Evolutionary conservation across 257 asterid genomes (phyloP).

Genomic region (Lantana camara): DNA sequence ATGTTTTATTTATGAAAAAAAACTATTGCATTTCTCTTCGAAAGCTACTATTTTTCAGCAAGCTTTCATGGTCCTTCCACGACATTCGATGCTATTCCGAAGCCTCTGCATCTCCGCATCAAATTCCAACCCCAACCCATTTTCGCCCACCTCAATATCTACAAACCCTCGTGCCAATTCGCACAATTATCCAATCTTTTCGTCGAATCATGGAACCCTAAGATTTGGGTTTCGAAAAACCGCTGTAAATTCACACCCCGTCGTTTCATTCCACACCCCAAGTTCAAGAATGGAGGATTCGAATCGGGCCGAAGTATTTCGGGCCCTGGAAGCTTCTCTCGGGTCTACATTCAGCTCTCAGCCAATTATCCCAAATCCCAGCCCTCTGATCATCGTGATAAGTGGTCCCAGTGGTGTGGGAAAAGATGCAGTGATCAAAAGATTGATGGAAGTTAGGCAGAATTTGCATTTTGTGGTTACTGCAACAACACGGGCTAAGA

Average conservation of each 20-base stretch:
- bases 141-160: slow-evolving; percentile 35
- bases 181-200: slow-evolving; percentile 26
- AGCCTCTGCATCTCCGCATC: slow-evolving; percentile 50
- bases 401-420: slow-evolving; percentile 99
- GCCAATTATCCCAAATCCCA: slow-evolving; percentile 60
- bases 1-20: too few species aligned
- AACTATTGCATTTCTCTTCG: too few species aligned
- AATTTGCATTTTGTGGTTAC: slow-evolving; percentile 81
- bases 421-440: slow-evolving; percentile 77
- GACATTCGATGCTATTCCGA: slow-evolving; percentile 64
- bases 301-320: slow-evolving; percentile 53
- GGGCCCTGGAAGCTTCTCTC: slow-evolving; percentile 74
- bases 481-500: slow-evolving; percentile 64
- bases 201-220: slow-evolving; percentile 34
- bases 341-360: slow-evolving; percentile 67
- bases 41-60: not conserved
- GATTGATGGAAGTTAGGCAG: slow-evolving; percentile 58
- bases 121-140: slow-evolving; percentile 45
- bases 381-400: slow-evolving; percentile 74
- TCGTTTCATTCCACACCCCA: slow-evolving; percentile 35
- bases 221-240: slow-evolving; percentile 36
- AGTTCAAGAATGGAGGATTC: too few species aligned
- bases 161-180: slow-evolving; percentile 42
- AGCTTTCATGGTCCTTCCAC: not conserved
- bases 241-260: slow-evolving; percentile 23